Evolutionary conservation across 257 asterid species (phyloP).

Genomic region (Solanum chilense): DNA sequence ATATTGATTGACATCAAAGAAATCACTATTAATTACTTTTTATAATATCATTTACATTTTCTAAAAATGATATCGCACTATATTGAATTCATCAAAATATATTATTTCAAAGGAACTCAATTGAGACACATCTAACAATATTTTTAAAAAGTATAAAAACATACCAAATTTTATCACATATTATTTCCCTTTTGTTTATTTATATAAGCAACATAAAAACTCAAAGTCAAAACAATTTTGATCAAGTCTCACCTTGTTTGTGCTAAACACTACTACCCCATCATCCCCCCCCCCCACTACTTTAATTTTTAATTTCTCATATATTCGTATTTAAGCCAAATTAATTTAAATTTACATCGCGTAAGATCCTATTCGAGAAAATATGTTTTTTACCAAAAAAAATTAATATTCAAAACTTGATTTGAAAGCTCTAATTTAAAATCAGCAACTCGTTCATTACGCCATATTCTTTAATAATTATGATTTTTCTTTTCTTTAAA

Average conservation of each 20-base stretch:
- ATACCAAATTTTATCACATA: background rate
- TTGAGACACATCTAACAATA: accelerated
- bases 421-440: too few species aligned
- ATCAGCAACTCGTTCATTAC: accelerated
- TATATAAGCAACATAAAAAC: background rate
- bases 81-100: background rate
- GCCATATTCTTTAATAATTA: accelerated
- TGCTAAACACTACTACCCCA: conserved; percentile 1
- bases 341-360: accelerated
- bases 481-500: background rate
- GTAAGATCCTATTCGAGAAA: accelerated
- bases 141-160: background rate
- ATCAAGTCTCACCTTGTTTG: background rate
- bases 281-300: too few species aligned
- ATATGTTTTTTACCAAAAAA: background rate
- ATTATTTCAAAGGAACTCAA: background rate
- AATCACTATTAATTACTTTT: background rate
- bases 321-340: accelerated
- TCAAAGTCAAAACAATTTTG: background rate
- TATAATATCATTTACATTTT: background rate
- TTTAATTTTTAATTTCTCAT: too few species aligned
- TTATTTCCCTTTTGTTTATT: background rate
- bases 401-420: background rate
- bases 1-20: background rate
- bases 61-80: background rate